Evolutionary conservation across 2,329 filamentous ascomycete genomes (phyloP), one percentile per base, ranked within the genome.

Genomic region (Alternaria gaisen): DNA sequence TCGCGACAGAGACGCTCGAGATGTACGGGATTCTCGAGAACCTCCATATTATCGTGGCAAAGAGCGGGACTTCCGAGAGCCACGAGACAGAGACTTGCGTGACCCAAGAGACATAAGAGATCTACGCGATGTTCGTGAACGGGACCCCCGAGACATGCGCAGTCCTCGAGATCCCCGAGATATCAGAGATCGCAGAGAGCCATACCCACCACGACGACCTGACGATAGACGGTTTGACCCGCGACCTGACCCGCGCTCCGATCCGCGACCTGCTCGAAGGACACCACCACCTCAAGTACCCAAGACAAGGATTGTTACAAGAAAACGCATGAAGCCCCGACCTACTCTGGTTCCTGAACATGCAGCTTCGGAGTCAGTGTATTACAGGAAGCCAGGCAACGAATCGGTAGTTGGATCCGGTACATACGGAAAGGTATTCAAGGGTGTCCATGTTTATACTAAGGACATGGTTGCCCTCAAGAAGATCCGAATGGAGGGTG

Each of bases 341-440:
- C 93, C 92, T 3, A 86, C 83, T 5, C 81, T 98, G 1, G 81
- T 90, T 0, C 81, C 88, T 24, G 92, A 97, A 32, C 87, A 94
- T 70, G 87, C 88, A 11, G 83, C 85, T 6, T 97, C 94, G 0
- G 91, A 94, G 46, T 97, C 94, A 0, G 93, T 98, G 4, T 98
- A 96, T 79, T 97, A 91, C 80, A 87, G 94, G 65, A 98, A 97
- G 76, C 94, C 94, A 1, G 94, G 94, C n/a, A 97, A 98, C 70
- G 94, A 97, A 76, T 98, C 94, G 0, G 94, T 98, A 0, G 91
- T 98, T 20, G 94, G 94, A 16, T 97, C 94, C 43, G 94, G 94
- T 11, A 98, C 94, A 0, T 98, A 97, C 72, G 95, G 93, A 53
- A 97, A 97, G 78, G 93, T 97, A 5, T 97, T 96, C 83, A 97